Base-by-base conservation (phyloP, 2,329 filamentous ascomycete species). In the Chlorencoelia australis region DNA sequence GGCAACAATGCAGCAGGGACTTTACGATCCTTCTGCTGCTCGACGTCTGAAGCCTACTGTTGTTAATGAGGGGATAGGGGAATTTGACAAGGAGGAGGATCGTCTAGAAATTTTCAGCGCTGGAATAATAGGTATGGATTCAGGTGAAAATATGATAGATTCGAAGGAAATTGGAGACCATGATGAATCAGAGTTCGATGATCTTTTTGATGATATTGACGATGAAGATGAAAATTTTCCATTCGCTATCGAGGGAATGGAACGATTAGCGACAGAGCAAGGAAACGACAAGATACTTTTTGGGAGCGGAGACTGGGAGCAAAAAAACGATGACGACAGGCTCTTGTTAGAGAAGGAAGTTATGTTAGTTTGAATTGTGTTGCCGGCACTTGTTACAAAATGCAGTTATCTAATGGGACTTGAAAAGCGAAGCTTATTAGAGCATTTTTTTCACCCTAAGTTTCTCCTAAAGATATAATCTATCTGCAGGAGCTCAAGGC, bases 1-100 rank as follows among this genome's bases (percentile, higher is more conserved):
- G 49, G 31, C 28, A 8, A 52, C 52, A 44, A 52, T 51, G 46
- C 49, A 50, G 19, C 41, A 25, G 21, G 45, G 41, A 7, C 15
- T 52, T 7, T 45, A 45, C 24, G 37, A 51, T 24, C 27, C 39
- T 4, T 30, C 36, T 11, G 38, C 39, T 10, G 38, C 35, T 3
- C 39, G 36, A 15, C 42, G 34, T 18, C 5, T 47, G 22, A 25
- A 25, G 22, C 22, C 22, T n/a, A n/a, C n/a, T n/a, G n/a, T n/a
- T n/a, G n/a, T n/a, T n/a, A n/a, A 17, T 40, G 33, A 30, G 8
- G 9, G 13, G 17, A 15, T 1, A 22, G 35, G 32, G 21, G 20
- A 32, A 19, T n/a, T n/a, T 14, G 18, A 3, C 8, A 16, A 26
- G 19, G 40, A 38, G 4, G 32, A 36, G 18, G 30, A 33, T 21